phyloP scores from a whole-genome alignment of 768 basidiomycete species.

The Antrodiella citrinella region DNA sequence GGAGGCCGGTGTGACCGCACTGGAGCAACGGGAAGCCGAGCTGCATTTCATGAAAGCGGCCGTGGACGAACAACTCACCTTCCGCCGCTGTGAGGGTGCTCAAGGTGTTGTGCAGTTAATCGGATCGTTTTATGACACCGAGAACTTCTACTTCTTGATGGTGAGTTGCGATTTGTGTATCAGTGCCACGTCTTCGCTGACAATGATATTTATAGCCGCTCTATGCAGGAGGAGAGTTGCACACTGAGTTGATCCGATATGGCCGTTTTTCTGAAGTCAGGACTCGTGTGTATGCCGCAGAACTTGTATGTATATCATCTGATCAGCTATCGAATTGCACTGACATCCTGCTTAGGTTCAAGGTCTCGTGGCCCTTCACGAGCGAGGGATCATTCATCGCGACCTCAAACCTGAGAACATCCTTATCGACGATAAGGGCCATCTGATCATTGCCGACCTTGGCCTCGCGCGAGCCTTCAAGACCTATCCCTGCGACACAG shows the following conservation, averaged over 20 bases:
- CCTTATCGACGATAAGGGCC: conserved; percentile 5
- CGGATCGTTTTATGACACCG: conserved; percentile 5
- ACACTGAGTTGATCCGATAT: not conserved
- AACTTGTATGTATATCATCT: conserved; percentile 6
- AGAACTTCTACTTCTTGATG: conserved; percentile 5
- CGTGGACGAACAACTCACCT: conserved; percentile 1
- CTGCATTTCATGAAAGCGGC: not conserved
- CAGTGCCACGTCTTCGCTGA: not conserved
- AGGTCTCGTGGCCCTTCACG: conserved; percentile 4
- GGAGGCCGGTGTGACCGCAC: not conserved
- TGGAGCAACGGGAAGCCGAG: not conserved
- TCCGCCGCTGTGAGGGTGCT: not conserved
- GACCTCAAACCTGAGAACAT: conserved; percentile 12
- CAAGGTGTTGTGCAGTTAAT: conserved; percentile 2
- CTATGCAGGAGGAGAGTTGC: conserved; percentile 2
- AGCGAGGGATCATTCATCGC: conserved; percentile 8
- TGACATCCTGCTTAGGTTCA: not conserved
- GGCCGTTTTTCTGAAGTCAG: not conserved
- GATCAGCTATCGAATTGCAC: no score
- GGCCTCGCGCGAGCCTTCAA: conserved; percentile 4
- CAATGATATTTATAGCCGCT: not conserved
- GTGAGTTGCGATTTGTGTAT: conserved; percentile 1
- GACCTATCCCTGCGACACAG: not conserved
- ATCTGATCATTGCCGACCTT: conserved; percentile 8
- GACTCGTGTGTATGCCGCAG: not conserved